These are phyloP conservation scores for Thalia dealbata DNA, from an alignment of 176 grass and related monocot genomes.

Conservation along the genomic window DNA sequence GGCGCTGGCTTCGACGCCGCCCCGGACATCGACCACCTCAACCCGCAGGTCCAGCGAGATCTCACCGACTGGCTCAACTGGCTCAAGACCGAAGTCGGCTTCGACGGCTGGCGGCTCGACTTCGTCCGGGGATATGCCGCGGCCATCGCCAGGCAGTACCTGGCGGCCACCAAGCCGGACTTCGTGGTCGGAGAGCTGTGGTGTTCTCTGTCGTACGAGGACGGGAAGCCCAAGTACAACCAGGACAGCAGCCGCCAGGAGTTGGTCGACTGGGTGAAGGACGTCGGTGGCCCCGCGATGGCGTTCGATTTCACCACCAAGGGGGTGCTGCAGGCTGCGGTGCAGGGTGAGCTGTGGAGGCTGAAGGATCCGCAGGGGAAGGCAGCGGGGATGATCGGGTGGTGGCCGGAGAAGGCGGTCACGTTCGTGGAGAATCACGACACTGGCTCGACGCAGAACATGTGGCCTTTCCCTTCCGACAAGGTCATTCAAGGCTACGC, in stretches of 20 bases:
- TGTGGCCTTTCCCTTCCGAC: slow-evolving; percentile 49
- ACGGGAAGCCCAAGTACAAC: slow-evolving; percentile 47
- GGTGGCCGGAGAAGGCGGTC: slow-evolving; percentile 68
- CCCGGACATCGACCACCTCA: slow-evolving; percentile 92
- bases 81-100: slow-evolving; percentile 67
- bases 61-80: slow-evolving; percentile 86
- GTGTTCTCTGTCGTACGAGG: slow-evolving; percentile 50
- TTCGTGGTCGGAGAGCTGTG: slow-evolving; percentile 79
- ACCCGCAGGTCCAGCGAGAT: slow-evolving; percentile 54
- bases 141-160: slow-evolving; percentile 45
- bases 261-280: slow-evolving; percentile 54
- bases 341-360: slow-evolving; percentile 65
- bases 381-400: slow-evolving; percentile 61
- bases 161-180: slow-evolving; percentile 33
- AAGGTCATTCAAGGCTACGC: slow-evolving; percentile 83
- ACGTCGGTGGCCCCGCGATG: slow-evolving; percentile 39
- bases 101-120: slow-evolving; percentile 73
- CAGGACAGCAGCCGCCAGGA: slow-evolving; percentile 55
- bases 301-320: slow-evolving; percentile 94
- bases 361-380: slow-evolving; percentile 57
- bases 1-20: slow-evolving; percentile 41
- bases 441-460: slow-evolving; percentile 58
- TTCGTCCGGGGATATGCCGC: slow-evolving; percentile 70
- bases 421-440: slow-evolving; percentile 92
- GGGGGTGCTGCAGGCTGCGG: slow-evolving; percentile 52